A percentile compares a stretch with the other conserved stretches of the same genome.
Evolutionary conservation across 495 filamentous ascomycete genomes (phyloP).

Genomic region (Podospora pseudopauciseta): DNA sequence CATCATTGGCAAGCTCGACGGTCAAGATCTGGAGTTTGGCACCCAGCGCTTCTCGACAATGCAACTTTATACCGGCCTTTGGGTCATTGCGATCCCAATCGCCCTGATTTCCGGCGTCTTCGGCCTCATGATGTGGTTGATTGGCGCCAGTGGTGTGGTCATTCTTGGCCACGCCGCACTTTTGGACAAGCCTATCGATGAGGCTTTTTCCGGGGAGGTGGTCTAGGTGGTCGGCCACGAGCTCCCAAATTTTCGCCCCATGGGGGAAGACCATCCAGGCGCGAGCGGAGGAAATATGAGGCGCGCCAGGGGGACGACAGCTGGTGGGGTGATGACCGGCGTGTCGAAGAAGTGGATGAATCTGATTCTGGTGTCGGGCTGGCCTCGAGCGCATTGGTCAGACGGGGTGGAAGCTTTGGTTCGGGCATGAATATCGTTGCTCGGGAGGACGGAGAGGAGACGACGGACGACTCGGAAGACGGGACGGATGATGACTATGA

Average conservation of each 20-base stretch:
- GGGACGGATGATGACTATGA: constrained; percentile 54
- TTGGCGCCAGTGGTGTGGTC: constrained; percentile 86
- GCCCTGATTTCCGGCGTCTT: constrained; percentile 80
- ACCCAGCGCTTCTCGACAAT: constrained; percentile 78
- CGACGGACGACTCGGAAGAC: constrained; percentile 49
- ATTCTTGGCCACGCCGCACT: constrained; percentile 93
- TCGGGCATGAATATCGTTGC: constrained; percentile 26
- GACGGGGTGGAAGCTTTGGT: constrained; percentile 52
- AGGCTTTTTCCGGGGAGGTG: constrained; percentile 99
- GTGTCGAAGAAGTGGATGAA: constrained; percentile 67
- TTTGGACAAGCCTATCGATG: constrained; percentile 98
- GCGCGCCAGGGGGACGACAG: constrained; percentile 54
- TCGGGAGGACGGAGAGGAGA: constrained; percentile 48
- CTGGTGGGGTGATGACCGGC: constrained; percentile 39
- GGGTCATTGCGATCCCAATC: constrained; percentile 76
- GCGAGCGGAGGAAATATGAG: constrained; percentile 61
- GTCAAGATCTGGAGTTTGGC: constrained; percentile 82
- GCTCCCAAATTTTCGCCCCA: constrained; percentile 91
- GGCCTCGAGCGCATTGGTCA: constrained; percentile 25
- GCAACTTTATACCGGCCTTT: constrained; percentile 87
- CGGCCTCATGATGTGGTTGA: constrained; percentile 81
- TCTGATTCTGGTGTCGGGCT: constrained; percentile 32
- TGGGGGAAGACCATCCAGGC: constrained; percentile 98
- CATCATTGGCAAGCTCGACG: constrained; percentile 81
- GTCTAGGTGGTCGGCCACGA: constrained; percentile 99